Evolutionary conservation across 257 asterid species (phyloP), one percentile per base, ranked within the genome.

Genomic region (Striga asiatica): DNA sequence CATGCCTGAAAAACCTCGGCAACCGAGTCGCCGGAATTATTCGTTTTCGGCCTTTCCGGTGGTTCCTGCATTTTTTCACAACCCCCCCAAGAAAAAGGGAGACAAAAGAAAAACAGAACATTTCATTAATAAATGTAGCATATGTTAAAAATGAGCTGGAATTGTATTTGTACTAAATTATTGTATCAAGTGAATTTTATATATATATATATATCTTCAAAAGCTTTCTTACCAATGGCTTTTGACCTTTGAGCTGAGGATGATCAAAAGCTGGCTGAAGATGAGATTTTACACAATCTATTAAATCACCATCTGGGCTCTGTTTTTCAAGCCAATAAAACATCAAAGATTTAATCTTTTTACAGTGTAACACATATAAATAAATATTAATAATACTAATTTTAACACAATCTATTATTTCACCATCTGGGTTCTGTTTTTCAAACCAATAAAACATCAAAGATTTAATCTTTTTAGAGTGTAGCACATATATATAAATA

Each of bases 191-290:
- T n/a, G n/a, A n/a, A n/a, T n/a, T n/a, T n/a, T n/a, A n/a, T n/a
- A n/a, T n/a, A n/a, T n/a, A n/a, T n/a, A n/a, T n/a, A n/a, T n/a
- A n/a, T n/a, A n/a, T n/a, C n/a, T n/a, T n/a, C n/a, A n/a, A n/a
- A n/a, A n/a, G n/a, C 8, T 29, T 34, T 34, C 16, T 16, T 78
- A 89, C 97, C 94, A 86, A 46, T 70, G 98, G 96, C 71, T 78
- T 87, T 65, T 87, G 88, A 0, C 97, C 95, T 72, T 75, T 91
- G 22, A 91, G 95, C 59, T 34, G 49, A 52, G 94, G 98, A 63
- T 91, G 98, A 71, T 91, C 95, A 66, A 91, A 91, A 50, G 97
- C 98, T 19, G 98, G 98, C 55, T 91, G 98, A 68, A 80, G 95
- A 76, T 91, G 94, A 51, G 95, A 53, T 51, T 60, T 49, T 28